Evolutionary conservation across 129 eudicot species (phyloP), one percentile per base, ranked within the genome.

Genomic region (Logfia minima): DNA sequence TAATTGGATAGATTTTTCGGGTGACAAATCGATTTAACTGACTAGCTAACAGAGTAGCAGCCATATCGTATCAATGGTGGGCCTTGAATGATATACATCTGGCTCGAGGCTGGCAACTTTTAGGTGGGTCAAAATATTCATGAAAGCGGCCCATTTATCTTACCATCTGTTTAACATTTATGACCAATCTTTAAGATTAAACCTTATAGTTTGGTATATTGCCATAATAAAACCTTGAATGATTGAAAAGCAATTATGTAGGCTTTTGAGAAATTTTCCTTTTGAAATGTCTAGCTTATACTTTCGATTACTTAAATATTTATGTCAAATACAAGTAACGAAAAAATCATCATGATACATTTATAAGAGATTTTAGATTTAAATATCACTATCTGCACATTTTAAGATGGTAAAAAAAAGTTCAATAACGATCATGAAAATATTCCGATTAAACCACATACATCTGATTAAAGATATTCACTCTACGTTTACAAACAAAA

Each of bases 21-120:
- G 55, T 14, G 18, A 48, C n/a, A 48, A 48, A 48, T 48, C 55
- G 55, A 48, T 14, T 14, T 48, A 11, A 48, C 55, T 14, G 55
- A 48, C 5, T 48, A 48, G 55, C 55, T 48, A 48, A 48, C 55
- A 48, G 55, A 13, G 6, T 48, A 48, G 55, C 55, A 48, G 55
- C 55, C 66, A 61, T 61, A 22, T 61, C 66, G 34, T 61, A 61
- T 10, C 66, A 61, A 18, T 59, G 65, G 28, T 24, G 34, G 66
- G 28, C 66, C 66, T 60, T 8, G 66, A 23, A 60, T 60, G n/a
- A 65, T 65, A 65, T 65, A 65, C 70, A 65, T 65, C 70, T 66
- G 70, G 70, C 13, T 28, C 21, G 70, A 66, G 24, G 70, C 70
- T 66, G 70, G 70, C 21, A 66, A 66, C 22, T 28, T 64, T 64